Conservation (phyloP, 192 early-diverging fungal species). For the Backusella luteola region DNA sequence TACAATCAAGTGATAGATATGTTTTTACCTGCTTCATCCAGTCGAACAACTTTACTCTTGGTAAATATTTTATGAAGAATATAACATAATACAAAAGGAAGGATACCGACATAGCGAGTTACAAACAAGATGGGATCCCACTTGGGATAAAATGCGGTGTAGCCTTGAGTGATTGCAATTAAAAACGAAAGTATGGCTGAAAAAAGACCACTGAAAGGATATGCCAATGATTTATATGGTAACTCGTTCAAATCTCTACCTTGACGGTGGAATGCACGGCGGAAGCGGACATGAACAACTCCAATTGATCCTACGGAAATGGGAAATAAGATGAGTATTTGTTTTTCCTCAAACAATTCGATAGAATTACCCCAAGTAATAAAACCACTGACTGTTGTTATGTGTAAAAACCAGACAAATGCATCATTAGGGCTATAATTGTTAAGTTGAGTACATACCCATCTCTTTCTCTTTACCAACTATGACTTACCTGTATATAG, state of each 20-base stretch:
- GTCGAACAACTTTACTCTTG: constrained; percentile 45
- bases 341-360: neutral
- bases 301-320: constrained; percentile 43
- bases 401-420: constrained; percentile 59
- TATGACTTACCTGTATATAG: constrained; percentile 31
- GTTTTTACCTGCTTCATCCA: constrained; percentile 54
- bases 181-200: constrained; percentile 55
- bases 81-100: constrained; percentile 57
- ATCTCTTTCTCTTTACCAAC: neutral
- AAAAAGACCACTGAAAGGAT: constrained; percentile 66
- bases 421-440: constrained; percentile 32
- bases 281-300: constrained; percentile 76
- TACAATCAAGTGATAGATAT: neutral
- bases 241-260: constrained; percentile 57
- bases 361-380: constrained; percentile 66
- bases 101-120: constrained; percentile 59
- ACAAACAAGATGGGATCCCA: constrained; percentile 53
- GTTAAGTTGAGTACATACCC: neutral
- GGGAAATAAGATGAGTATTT: neutral
- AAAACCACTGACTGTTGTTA: constrained; percentile 72
- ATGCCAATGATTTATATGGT: constrained; percentile 66
- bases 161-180: constrained; percentile 62
- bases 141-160: constrained; percentile 46
- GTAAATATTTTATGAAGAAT: constrained; percentile 57
- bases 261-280: constrained; percentile 69